phyloP scores from a whole-genome alignment of 805 yeast species.

The Metschnikowia orientalis region DNA sequence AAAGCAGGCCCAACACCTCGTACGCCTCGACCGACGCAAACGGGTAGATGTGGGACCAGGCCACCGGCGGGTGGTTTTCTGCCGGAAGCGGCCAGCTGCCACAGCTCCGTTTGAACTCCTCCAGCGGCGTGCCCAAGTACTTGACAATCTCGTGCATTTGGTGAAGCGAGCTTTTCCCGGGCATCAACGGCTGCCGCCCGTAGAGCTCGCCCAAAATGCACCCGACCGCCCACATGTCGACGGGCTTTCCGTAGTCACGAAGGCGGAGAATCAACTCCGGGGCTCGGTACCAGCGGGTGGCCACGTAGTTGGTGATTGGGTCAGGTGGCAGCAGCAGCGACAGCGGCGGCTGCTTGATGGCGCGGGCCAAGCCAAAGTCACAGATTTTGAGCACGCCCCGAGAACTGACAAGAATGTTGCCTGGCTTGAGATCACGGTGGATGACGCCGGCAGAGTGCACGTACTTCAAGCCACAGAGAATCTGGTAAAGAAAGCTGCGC shows the following conservation, averaged over 20 bases:
- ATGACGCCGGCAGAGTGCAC: slow-evolving; percentile 90
- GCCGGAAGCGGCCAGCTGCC: slow-evolving; percentile 25
- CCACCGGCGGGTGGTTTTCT: slow-evolving; percentile 36
- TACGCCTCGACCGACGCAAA: slow-evolving; percentile 51
- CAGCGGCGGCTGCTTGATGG: slow-evolving; percentile 42
- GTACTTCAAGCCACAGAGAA: slow-evolving; percentile 80
- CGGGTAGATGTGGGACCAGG: slow-evolving; percentile 59
- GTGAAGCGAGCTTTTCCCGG: slow-evolving; percentile 66
- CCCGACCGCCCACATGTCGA: slow-evolving; percentile 93
- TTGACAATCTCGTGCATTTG: slow-evolving; percentile 68
- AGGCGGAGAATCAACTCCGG: slow-evolving; percentile 77
- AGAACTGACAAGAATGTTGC: slow-evolving; percentile 72
- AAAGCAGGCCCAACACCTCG: slow-evolving; percentile 48
- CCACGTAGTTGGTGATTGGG: slow-evolving; percentile 78
- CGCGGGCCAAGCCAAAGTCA: slow-evolving; percentile 91
- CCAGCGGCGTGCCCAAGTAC: slow-evolving; percentile 64
- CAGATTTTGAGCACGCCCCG: slow-evolving; percentile 80
- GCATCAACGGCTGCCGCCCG: slow-evolving; percentile 74
- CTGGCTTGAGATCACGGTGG: slow-evolving; percentile 91
- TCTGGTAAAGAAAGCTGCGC: slow-evolving; percentile 70
- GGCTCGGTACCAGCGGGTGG: slow-evolving; percentile 94
- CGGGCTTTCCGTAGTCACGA: slow-evolving; percentile 54
- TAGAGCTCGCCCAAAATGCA: slow-evolving; percentile 85
- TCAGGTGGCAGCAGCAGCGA: slow-evolving; percentile 14
- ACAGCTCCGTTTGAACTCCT: not conserved